Percentiles rank a stretch among this genome's conserved stretches.
Evolutionary conservation across 108 stramenopile genomes (phyloP).

Genomic region (Seminavis robusta): DNA sequence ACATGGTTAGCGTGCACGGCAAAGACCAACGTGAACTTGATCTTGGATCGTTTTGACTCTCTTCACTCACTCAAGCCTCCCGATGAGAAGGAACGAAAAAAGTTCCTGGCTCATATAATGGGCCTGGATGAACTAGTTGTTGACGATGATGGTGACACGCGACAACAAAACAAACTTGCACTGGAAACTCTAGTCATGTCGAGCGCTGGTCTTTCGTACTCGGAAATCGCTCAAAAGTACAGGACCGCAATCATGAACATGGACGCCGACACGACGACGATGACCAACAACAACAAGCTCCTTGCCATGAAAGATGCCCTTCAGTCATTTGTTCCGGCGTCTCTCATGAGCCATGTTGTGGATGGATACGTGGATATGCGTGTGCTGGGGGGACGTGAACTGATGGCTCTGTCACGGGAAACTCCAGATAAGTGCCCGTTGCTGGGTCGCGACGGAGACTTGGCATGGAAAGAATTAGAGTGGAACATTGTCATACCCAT

Average conservation of each 20-base stretch:
- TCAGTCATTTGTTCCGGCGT: conserved; percentile 42
- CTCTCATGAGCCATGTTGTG: conserved; percentile 50
- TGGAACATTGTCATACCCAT: conserved; percentile 70
- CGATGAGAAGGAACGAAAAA: conserved; percentile 39
- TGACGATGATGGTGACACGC: conserved; percentile 10
- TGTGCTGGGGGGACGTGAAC: conserved; percentile 49
- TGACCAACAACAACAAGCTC: conserved; percentile 10
- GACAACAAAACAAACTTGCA: conserved; percentile 5
- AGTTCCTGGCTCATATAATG: conserved; percentile 21
- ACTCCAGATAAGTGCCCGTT: conserved; percentile 26
- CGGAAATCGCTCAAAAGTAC: conserved; percentile 66
- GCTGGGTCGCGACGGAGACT: conserved; percentile 41
- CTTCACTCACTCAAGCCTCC: conserved; percentile 37
- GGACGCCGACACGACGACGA: conserved; percentile 1
- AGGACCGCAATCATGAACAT: conserved; percentile 35
- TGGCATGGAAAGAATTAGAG: conserved; percentile 60
- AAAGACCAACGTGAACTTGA: conserved; percentile 21
- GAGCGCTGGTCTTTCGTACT: conserved; percentile 48
- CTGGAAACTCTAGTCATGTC: conserved; percentile 37
- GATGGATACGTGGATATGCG: conserved; percentile 76
- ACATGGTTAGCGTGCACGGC: conserved; percentile 65
- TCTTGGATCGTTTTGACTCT: conserved; percentile 49
- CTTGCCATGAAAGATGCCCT: conserved; percentile 38
- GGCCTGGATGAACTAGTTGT: neutral
- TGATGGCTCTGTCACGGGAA: conserved; percentile 7